Base-by-base conservation (phyloP, 2,329 filamentous ascomycete species). In the Fusarium anthophilum region DNA sequence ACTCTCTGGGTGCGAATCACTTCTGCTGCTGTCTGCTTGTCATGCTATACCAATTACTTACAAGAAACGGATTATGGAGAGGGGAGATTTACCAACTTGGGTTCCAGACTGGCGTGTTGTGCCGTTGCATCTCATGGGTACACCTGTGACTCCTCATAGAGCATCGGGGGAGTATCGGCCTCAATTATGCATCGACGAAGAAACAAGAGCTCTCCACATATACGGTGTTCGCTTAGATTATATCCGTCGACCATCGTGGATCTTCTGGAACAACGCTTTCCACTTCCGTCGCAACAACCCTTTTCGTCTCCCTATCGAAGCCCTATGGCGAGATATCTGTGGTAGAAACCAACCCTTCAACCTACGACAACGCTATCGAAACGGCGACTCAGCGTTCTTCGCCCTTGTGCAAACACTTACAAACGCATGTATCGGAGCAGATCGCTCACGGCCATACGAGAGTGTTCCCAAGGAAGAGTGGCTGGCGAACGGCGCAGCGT, bases 51-150 rank as follows among this genome's bases (percentile, higher is more conserved):
- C 74, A 2, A 37, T 44, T 11, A 68, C 66, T 8, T 64, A 75
- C 32, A 51, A 41, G 37, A 75, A 70, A 5, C 66, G 55, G n/a
- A n/a, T 55, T 3, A 54, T 59, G 39, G 28, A 35, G 20, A 62
- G 39, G 30, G 56, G 44, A 7, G 24, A 60, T 26, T 32, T 83
- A 8, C 82, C 82, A 3, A 80, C 81, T 1, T 84, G 82, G 82
- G 82, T 82, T 32, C 82, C 82, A 2, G 82, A 84, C 74, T 83
- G 82, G 82, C 77, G 80, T 5, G 62, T 79, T 12, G 61, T 77
- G 12, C 80, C 81, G 18, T 59, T 81, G 2, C 81, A 83, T 44
- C 74, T 83, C 14, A 72, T 83, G 20, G 79, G 77, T 5, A 77
- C 80, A 2, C 81, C 81, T 1, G 74, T 69, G 17, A 80, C 79